phyloP scores from a whole-genome alignment of 2,329 filamentous ascomycete genomes.

The Coniochaeta ligniaria region DNA sequence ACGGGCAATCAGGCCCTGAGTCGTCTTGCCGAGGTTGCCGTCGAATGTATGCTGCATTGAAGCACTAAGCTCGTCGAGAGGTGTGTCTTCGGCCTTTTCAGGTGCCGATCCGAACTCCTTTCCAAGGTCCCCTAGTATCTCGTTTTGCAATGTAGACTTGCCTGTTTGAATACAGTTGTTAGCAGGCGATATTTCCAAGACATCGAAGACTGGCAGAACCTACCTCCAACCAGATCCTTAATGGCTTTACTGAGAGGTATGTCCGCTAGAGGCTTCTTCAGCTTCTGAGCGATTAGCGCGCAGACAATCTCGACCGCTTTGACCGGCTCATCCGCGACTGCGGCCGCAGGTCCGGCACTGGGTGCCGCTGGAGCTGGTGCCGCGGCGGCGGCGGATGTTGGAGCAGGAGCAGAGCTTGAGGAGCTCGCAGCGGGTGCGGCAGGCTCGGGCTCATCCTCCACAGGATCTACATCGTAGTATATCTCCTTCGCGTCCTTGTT shows the following conservation, averaged over 20 bases:
- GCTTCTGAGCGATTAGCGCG: slow-evolving; percentile 87
- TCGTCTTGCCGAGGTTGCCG: slow-evolving; percentile 95
- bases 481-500: slow-evolving; percentile 99
- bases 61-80: slow-evolving; percentile 88
- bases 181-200: background rate
- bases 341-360: slow-evolving; percentile 76
- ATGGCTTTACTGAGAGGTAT: slow-evolving; percentile 94
- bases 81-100: slow-evolving; percentile 96
- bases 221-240: slow-evolving; percentile 96
- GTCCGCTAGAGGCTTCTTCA: slow-evolving; percentile 88
- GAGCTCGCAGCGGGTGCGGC: slow-evolving; percentile 34
- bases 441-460: slow-evolving; percentile 79
- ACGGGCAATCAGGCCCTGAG: slow-evolving; percentile 83
- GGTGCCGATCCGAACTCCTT: slow-evolving; percentile 98
- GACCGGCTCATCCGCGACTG: slow-evolving; percentile 80
- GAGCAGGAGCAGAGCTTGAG: slow-evolving; percentile 38
- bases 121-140: slow-evolving; percentile 93
- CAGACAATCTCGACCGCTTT: slow-evolving; percentile 85
- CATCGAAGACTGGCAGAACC: slow-evolving; percentile 26
- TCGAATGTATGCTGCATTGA: slow-evolving; percentile 99
- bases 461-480: slow-evolving; percentile 95
- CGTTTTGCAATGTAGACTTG: slow-evolving; percentile 97
- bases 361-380: slow-evolving; percentile 52
- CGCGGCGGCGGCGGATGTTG: slow-evolving; percentile 47
- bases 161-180: slow-evolving; percentile 40